Base-by-base conservation (phyloP, 2,329 filamentous ascomycete genomes). In the Xylariaceae sp. region DNA sequence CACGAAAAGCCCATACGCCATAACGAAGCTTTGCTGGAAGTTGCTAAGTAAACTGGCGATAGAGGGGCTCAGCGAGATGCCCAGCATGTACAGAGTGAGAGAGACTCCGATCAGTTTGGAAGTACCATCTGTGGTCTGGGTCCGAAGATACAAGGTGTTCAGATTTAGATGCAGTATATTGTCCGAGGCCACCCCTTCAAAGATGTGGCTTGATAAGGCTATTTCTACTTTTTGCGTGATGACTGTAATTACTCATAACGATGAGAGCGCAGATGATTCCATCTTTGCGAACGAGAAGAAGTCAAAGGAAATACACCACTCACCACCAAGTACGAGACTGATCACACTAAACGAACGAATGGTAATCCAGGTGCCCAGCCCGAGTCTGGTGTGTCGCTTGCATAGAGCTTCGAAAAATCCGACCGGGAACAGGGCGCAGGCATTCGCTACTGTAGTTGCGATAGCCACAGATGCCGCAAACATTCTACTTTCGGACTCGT, bases 121-220 rank as follows among this genome's bases (percentile, higher is more conserved):
- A 11, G 39, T 12, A 7, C 28, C 17, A 1, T 41, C 36, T 2
- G 11, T 33, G 10, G 6, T 6, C 5, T 5, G 6, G 2, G 42
- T 18, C 13, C 22, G 41, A 1, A 43, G 17, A 46, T 59, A 60
- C 3, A 59, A 16, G 2, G 56, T 38, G 31, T 45, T 51, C 6
- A 60, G 45, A 38, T 17, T 54, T 19, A 53, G 59, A 31, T 60
- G 58, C 2, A 60, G 50, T 3, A 60, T 12, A 17, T 60, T 60
- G 28, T 60, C 58, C 2, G 58, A 48, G 5, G 58, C 58, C 1
- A 60, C 19, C 2, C 58, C 58, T 33, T 60, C 58, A 42, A 60
- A 59, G 13, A 60, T 22, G 1, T 45, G 56, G 7, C 52, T 31
- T 3, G 42, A 43, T 28, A 60, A 12, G 18, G 54, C 58, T 31